These are phyloP conservation scores for Neonectria coccinea DNA, from an alignment of 2,329 filamentous ascomycete species.

Conservation along the genomic window DNA sequence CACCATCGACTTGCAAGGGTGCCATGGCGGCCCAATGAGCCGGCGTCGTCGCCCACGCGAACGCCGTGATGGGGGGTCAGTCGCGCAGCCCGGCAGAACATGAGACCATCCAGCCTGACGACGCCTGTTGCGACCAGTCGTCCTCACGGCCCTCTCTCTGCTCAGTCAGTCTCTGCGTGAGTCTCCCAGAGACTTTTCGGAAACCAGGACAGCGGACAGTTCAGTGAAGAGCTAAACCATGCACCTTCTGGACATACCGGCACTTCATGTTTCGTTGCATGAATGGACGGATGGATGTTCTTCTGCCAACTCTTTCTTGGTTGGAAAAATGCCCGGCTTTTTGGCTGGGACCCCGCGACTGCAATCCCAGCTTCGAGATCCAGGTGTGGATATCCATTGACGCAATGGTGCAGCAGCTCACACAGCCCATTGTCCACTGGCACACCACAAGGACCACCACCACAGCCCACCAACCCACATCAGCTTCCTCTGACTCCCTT, in stretches of 20 bases:
- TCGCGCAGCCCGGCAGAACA: conserved; percentile 40
- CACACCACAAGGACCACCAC: conserved; percentile 9
- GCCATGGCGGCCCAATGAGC: conserved; percentile 45
- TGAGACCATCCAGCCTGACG: conserved; percentile 42
- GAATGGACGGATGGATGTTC: not conserved
- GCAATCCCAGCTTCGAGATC: conserved; percentile 11
- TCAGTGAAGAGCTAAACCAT: not conserved
- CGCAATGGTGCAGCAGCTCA: conserved; percentile 46
- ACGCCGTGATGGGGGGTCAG: conserved; percentile 44
- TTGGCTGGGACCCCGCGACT: not conserved
- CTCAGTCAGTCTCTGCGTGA: conserved; percentile 32
- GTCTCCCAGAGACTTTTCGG: conserved; percentile 15
- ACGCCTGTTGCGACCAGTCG: conserved; percentile 23
- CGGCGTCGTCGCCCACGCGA: conserved; percentile 40
- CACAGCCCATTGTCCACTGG: conserved; percentile 23
- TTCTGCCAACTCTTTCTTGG: conserved; percentile 15
- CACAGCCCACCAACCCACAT: conserved; percentile 6
- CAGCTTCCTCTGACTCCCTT: not conserved
- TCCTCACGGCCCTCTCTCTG: conserved; percentile 26
- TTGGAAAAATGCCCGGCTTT: conserved; percentile 6
- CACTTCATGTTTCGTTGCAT: not conserved
- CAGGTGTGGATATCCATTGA: conserved; percentile 41
- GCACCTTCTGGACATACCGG: not conserved
- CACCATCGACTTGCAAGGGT: conserved; percentile 30
- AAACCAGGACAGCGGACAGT: not conserved